Base-by-base conservation (phyloP, 2,329 filamentous ascomycete species). In the Trichophyton rubrum region DNA sequence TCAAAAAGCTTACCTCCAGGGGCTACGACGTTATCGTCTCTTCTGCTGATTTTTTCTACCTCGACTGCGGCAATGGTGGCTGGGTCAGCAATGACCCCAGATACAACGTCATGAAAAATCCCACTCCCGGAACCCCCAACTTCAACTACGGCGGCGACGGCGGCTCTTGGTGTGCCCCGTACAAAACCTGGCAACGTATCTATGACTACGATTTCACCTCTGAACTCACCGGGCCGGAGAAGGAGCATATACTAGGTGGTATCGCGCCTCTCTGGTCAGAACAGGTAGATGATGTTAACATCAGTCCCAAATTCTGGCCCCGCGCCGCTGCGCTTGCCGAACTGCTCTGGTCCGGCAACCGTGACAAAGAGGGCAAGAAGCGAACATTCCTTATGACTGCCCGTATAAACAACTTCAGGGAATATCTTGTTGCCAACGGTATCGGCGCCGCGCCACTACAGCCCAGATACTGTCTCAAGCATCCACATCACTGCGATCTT, bases 141-240 rank as follows among this genome's bases (percentile, higher is more conserved):
- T 82, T 82, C 76, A 82, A 83, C 74, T 83, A 78, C 67, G 73
- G 73, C n/a, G 80, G 76, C 51, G 64, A 60, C 22, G 80, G 80
- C 43, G 80, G 80, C 17, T 80, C 77, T n/a, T 83, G 80, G 80
- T 83, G 80, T 66, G 77, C 76, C 0, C 80, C 80, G 0, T 83
- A 82, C 74, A 83, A 83, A 69, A 81, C 79, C 20, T 83, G 80
- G 80, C 80, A 82, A 68, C 79, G 80, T 56, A 82, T 83, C 70
- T 83, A 83, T 70, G 74, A 81, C 73, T 82, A 78, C 68, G 80
- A 83, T 70, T 82, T 82, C 67, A 79, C 79, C 0, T 63, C 68
- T 53, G 77, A 77, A 64, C 74, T 82, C 6, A 79, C 78, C 1
- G 70, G 70, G 0, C 64, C 68, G 0, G 74, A 83, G 64, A 75